These are phyloP conservation scores for Tylopilus sp. DNA, from an alignment of 1,284 basidiomycete species.

Conservation along the genomic window DNA sequence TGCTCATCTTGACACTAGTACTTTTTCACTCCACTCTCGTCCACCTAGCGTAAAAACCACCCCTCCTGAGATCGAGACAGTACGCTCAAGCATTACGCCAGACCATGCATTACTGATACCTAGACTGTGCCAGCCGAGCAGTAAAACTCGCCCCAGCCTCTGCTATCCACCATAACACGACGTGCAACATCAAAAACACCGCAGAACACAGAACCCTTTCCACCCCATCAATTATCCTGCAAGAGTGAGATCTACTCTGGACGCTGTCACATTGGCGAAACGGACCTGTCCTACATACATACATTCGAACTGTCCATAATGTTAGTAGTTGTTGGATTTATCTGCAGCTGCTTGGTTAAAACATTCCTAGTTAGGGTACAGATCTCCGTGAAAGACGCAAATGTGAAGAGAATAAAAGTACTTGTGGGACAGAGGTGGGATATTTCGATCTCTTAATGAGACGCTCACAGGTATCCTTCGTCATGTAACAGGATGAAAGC, in stretches of 20 bases:
- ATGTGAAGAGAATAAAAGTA: constrained; percentile 52
- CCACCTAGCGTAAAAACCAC: too few relatives aligned
- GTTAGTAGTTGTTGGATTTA: constrained; percentile 64
- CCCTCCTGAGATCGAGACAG: too few relatives aligned
- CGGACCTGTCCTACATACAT: constrained; percentile 74
- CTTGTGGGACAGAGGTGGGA: neutral
- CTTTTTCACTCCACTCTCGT: too few relatives aligned
- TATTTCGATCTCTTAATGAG: neutral
- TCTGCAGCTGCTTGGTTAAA: constrained; percentile 64
- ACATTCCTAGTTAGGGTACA: constrained; percentile 79
- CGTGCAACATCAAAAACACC: constrained; percentile 60
- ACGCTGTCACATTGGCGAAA: constrained; percentile 18
- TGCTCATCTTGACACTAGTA: too few relatives aligned
- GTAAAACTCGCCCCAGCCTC: constrained; percentile 72
- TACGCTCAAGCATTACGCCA: too few relatives aligned
- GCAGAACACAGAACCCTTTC: constrained; percentile 53
- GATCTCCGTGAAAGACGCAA: constrained; percentile 93
- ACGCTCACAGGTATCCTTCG: constrained; percentile 86
- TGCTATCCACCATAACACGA: constrained; percentile 52
- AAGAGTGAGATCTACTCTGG: constrained; percentile 4
- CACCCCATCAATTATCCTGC: constrained; percentile 31
- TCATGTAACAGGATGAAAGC: constrained; percentile 87
- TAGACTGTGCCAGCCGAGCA: constrained; percentile 63
- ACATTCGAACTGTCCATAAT: constrained; percentile 59
- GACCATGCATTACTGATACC: constrained; percentile 52